Percentiles rank a stretch among this genome's conserved stretches.
phyloP scores from a whole-genome alignment of 2,329 filamentous ascomycete species.

The Graphilbum fragrans region DNA sequence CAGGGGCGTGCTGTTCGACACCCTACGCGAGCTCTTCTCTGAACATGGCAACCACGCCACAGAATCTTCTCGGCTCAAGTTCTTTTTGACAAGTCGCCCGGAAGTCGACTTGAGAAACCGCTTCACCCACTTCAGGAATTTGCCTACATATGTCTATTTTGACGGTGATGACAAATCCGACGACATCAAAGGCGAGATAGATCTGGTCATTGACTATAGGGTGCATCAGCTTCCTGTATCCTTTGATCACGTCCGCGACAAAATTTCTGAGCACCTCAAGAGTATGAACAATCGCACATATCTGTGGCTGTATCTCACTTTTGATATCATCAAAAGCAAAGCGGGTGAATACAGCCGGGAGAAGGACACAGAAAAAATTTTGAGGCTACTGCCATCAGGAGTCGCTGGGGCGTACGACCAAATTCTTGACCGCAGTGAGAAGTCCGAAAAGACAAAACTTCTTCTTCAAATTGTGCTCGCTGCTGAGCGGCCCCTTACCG shows the following conservation, averaged over 20 bases:
- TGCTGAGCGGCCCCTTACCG: conserved; percentile 8
- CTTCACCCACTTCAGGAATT: conserved; percentile 10
- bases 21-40: conserved; percentile 8
- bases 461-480: conserved; percentile 9
- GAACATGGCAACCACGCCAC: neutral
- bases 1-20: conserved; percentile 7
- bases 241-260: conserved; percentile 10
- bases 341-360: conserved; percentile 6
- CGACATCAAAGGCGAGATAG: conserved; percentile 19
- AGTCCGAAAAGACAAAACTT: conserved; percentile 1
- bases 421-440: conserved; percentile 9
- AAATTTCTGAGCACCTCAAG: conserved; percentile 16
- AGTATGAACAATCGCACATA: conserved; percentile 22
- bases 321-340: conserved; percentile 17
- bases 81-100: conserved; percentile 20
- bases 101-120: conserved; percentile 12
- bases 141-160: conserved; percentile 11
- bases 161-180: conserved; percentile 16
- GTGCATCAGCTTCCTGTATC: conserved; percentile 8
- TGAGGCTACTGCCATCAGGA: conserved; percentile 9
- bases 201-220: conserved; percentile 16
- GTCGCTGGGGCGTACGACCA: conserved; percentile 15
- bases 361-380: conserved; percentile 4
- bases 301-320: conserved; percentile 23
- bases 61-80: conserved; percentile 14